phyloP scores from a whole-genome alignment of 352 stramenopile species.

The Globisporangium iwayamae region DNA sequence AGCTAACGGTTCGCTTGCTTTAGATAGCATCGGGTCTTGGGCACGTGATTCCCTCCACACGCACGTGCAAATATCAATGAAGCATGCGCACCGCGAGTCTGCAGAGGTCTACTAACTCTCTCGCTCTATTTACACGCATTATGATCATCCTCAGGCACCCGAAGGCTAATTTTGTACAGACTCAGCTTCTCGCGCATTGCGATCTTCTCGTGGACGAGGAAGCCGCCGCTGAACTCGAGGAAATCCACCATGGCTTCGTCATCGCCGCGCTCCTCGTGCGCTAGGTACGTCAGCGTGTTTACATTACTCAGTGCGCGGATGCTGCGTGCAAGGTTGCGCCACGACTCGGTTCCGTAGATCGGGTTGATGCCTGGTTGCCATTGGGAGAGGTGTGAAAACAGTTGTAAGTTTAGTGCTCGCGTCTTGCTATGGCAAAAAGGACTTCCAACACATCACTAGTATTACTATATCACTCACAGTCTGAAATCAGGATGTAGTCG shows the following conservation, averaged over 20 bases:
- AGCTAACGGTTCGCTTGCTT: constrained; percentile 11
- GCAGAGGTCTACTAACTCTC: background rate
- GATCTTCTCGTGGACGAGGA: constrained; percentile 43
- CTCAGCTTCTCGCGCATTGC: constrained; percentile 34
- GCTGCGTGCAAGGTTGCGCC: constrained; percentile 67
- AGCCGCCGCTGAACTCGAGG: constrained; percentile 33
- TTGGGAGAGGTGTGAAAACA: background rate
- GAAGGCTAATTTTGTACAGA: constrained; percentile 46
- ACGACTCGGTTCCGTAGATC: constrained; percentile 80
- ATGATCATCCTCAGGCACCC: background rate
- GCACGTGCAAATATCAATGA: background rate
- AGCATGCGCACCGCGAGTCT: too few species aligned
- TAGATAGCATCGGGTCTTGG: background rate
- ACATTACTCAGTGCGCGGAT: constrained; percentile 53
- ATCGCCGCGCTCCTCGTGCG: constrained; percentile 66
- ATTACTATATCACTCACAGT: constrained; percentile 38
- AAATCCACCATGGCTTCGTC: constrained; percentile 77
- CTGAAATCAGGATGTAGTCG: constrained; percentile 72
- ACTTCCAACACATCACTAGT: background rate
- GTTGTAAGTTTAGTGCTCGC: background rate
- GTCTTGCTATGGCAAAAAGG: background rate
- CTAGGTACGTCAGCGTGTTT: constrained; percentile 61
- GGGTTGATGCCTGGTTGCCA: constrained; percentile 60
- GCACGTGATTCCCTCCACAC: background rate
- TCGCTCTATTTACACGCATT: constrained; percentile 6